Evolutionary conservation across 257 asterid genomes (phyloP).

Genomic region (Rehmannia glutinosa): DNA sequence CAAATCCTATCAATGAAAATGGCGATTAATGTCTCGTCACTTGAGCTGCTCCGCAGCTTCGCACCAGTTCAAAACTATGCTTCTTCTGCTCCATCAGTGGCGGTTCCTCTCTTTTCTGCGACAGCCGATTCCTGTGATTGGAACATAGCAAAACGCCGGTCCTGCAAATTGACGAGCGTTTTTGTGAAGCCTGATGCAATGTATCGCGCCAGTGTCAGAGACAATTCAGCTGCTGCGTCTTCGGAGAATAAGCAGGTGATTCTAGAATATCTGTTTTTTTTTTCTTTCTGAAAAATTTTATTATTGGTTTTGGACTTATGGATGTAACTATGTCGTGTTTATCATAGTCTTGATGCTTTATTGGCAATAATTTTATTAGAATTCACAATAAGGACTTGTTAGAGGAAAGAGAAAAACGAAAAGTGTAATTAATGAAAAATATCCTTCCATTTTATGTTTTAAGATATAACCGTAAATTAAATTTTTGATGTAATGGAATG

Average conservation of each 20-base stretch:
- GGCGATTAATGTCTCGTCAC: conserved; percentile 28
- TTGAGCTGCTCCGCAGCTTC: conserved; percentile 12
- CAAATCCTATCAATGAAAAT: too few relatives aligned
- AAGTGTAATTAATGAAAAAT: background rate
- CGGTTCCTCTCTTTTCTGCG: conserved; percentile 14
- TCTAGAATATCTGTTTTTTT: background rate
- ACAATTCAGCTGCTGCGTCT: conserved; percentile 2
- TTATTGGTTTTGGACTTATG: background rate
- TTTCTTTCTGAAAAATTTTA: background rate
- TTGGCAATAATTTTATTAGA: background rate
- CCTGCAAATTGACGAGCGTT: conserved; percentile 20
- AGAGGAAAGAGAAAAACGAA: background rate
- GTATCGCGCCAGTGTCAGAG: too few relatives aligned
- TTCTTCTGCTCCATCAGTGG: conserved; percentile 15
- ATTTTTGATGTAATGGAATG: too few relatives aligned
- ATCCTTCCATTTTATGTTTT: too few relatives aligned
- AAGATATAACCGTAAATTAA: too few relatives aligned
- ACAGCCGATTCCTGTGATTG: conserved; percentile 12
- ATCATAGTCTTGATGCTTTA: background rate
- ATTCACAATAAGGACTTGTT: background rate
- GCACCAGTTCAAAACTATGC: conserved; percentile 9
- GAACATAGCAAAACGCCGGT: background rate
- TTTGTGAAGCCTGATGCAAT: conserved; percentile 1
- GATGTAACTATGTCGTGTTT: background rate
- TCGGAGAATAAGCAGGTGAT: conserved; percentile 10